Percentiles rank a stretch among this genome's conserved stretches.
phyloP scores from a whole-genome alignment of 768 basidiomycete species.

The Boletus sp. region DNA sequence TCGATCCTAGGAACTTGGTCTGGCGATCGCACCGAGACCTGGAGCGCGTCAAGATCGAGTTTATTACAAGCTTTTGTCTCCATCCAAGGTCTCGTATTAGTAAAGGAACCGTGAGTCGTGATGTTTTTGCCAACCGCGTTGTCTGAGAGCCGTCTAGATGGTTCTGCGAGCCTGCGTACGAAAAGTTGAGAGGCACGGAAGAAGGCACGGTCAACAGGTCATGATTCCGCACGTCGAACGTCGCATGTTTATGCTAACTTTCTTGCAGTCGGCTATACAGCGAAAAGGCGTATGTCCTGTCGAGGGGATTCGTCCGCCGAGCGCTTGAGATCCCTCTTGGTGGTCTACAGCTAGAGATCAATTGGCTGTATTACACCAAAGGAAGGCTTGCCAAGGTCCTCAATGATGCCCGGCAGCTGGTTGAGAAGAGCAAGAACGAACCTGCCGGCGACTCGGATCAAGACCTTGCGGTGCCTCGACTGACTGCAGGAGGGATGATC shows the following conservation, averaged over 20 bases:
- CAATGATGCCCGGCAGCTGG: slow-evolving; percentile 55
- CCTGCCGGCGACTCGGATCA: slow-evolving; percentile 25
- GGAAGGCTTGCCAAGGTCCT: slow-evolving; percentile 71
- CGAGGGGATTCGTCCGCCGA: slow-evolving; percentile 85
- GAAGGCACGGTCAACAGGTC: slow-evolving; percentile 88
- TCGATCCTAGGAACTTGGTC: slow-evolving; percentile 92
- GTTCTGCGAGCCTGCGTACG: slow-evolving; percentile 93
- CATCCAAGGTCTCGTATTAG: slow-evolving; percentile 90
- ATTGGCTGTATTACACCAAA: slow-evolving; percentile 65
- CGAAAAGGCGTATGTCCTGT: slow-evolving; percentile 91
- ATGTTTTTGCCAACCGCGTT: not conserved
- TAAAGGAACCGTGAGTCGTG: slow-evolving; percentile 80
- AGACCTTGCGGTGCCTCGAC: slow-evolving; percentile 64
- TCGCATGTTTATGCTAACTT: not conserved
- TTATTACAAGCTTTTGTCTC: slow-evolving; percentile 90
- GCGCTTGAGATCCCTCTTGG: slow-evolving; percentile 79
- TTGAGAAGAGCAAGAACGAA: slow-evolving; percentile 62
- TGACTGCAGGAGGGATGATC: slow-evolving; percentile 79
- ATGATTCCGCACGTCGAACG: slow-evolving; percentile 6
- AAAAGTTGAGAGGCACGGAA: slow-evolving; percentile 86
- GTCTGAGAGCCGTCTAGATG: slow-evolving; percentile 45
- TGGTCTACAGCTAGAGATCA: slow-evolving; percentile 69
- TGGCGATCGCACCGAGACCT: slow-evolving; percentile 84
- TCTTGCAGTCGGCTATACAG: slow-evolving; percentile 76
- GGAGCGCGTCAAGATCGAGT: slow-evolving; percentile 83